Evolutionary conservation across 2,329 filamentous ascomycete species (phyloP).

Genomic region (Fusarium aywerte): DNA sequence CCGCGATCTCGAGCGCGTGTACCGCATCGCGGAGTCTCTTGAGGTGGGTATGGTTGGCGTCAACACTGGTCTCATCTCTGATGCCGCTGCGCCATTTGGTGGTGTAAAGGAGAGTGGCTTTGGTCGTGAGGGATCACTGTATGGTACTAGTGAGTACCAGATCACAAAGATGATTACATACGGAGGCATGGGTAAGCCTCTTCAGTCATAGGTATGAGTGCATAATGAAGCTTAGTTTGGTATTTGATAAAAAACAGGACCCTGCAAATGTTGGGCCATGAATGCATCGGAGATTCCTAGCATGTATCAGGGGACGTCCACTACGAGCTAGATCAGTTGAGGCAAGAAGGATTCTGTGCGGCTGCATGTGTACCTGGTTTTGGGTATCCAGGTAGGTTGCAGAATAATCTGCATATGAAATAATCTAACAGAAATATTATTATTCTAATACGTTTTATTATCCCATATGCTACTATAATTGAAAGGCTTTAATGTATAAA

Average conservation of each 20-base stretch:
- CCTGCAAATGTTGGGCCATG: too few relatives aligned
- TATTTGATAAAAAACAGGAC: constrained; percentile 5
- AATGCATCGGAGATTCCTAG: too few relatives aligned
- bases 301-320: too few relatives aligned
- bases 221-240: not conserved
- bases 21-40: constrained; percentile 73
- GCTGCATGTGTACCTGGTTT: too few relatives aligned
- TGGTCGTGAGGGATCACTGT: constrained; percentile 80
- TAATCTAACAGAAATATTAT: too few relatives aligned
- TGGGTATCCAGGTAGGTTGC: too few relatives aligned
- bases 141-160: constrained; percentile 81
- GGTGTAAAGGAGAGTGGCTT: constrained; percentile 87
- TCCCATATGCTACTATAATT: too few relatives aligned
- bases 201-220: constrained; percentile 52
- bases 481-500: too few relatives aligned
- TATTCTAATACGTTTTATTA: too few relatives aligned
- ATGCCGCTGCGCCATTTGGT: constrained; percentile 73
- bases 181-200: constrained; percentile 65
- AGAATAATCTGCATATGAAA: too few relatives aligned
- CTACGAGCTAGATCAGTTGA: not conserved
- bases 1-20: constrained; percentile 67
- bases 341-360: too few relatives aligned
- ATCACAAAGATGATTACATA: constrained; percentile 73
- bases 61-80: constrained; percentile 76
- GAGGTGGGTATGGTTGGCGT: constrained; percentile 91